phyloP scores from a whole-genome alignment of 306 rosid genomes.

The Medicago arabica region DNA sequence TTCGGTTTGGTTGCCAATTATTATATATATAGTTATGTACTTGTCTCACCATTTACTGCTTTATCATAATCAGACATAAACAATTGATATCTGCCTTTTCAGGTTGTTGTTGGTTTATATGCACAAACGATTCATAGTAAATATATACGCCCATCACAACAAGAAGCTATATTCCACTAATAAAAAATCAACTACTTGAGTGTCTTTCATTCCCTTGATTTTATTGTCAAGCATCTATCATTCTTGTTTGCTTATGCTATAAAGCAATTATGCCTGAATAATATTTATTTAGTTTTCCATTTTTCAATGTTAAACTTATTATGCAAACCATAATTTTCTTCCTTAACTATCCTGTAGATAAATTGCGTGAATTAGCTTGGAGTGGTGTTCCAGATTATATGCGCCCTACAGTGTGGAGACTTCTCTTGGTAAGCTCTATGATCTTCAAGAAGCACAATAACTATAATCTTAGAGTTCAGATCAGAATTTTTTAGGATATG shows the following conservation, averaged over 20 bases:
- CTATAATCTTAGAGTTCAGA: slow-evolving; percentile 5
- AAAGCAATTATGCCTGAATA: background rate
- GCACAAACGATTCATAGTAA: background rate
- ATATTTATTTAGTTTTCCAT: slow-evolving; percentile 22
- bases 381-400: slow-evolving; percentile 89
- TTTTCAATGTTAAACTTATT: slow-evolving; percentile 21
- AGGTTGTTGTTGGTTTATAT: slow-evolving; percentile 8
- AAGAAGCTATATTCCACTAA: slow-evolving; percentile 14
- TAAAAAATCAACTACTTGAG: background rate
- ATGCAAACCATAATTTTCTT: slow-evolving; percentile 36
- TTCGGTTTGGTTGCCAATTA: background rate
- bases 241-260: slow-evolving; percentile 27
- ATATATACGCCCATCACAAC: slow-evolving; percentile 9
- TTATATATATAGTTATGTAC: background rate
- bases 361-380: slow-evolving; percentile 96
- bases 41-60: slow-evolving; percentile 11
- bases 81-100: background rate
- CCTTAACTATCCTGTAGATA: slow-evolving; percentile 60
- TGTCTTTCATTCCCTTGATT: slow-evolving; percentile 13
- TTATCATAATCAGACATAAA: background rate
- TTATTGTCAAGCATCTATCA: slow-evolving; percentile 10
- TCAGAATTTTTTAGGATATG: slow-evolving; percentile 31
- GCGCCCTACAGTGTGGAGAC: slow-evolving; percentile 97
- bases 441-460: slow-evolving; percentile 10
- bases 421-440: slow-evolving; percentile 80